Percentiles rank a stretch among this genome's conserved stretches.
These are phyloP conservation scores for Vigna hirtella DNA, from an alignment of 306 rosid species.

Conservation along the genomic window DNA sequence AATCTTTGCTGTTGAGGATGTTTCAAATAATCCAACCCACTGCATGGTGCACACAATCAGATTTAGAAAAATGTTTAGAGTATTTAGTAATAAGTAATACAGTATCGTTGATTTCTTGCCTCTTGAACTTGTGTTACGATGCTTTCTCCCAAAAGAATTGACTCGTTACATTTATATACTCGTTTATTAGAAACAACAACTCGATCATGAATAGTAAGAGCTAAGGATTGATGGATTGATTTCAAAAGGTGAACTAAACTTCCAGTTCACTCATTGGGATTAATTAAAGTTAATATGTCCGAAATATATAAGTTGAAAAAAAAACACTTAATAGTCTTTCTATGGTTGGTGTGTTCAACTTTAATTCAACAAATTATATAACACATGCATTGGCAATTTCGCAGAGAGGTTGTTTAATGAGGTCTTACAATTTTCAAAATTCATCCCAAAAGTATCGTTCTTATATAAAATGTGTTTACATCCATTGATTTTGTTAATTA, in stretches of 20 bases:
- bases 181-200: conserved; percentile 4
- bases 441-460: background rate
- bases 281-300: background rate
- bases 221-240: background rate
- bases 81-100: background rate
- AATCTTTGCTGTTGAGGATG: background rate
- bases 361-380: background rate
- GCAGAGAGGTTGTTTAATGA: background rate
- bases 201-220: background rate
- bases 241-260: conserved; percentile 6
- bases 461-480: background rate
- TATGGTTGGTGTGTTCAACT: background rate
- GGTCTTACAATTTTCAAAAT: background rate
- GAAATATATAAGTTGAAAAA: background rate
- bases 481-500: conserved; percentile 4
- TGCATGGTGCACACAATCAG: background rate
- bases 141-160: conserved; percentile 12
- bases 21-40: background rate
- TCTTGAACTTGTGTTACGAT: background rate
- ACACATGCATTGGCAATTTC: background rate
- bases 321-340: background rate
- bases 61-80: background rate
- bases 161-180: background rate
- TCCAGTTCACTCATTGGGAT: background rate
- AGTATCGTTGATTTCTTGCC: background rate